A percentile compares a stretch with the other conserved stretches of the same genome.
These are phyloP conservation scores for Aurinia saxatilis DNA, from an alignment of 345 rosid genomes.

Conservation along the genomic window DNA sequence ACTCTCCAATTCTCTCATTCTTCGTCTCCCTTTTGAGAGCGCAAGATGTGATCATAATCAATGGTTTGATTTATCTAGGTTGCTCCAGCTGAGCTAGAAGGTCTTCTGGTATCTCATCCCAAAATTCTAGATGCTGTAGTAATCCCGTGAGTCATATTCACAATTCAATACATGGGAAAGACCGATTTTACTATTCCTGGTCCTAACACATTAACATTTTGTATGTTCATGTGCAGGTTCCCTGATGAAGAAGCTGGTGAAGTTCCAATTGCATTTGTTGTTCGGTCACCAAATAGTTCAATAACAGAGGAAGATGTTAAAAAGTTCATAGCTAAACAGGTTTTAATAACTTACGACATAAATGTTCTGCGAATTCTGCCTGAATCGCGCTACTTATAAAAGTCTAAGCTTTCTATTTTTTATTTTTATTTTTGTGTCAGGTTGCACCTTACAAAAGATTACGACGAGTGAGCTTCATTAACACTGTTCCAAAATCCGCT, in stretches of 20 bases:
- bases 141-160: slow-evolving; percentile 64
- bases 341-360: slow-evolving; percentile 13
- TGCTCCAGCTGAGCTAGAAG: slow-evolving; percentile 99
- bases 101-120: slow-evolving; percentile 81
- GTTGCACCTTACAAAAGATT: slow-evolving; percentile 82
- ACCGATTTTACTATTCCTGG: not conserved
- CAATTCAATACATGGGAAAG: not conserved
- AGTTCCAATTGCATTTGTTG: slow-evolving; percentile 84
- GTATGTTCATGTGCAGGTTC: slow-evolving; percentile 32
- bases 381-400: not conserved
- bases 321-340: slow-evolving; percentile 76
- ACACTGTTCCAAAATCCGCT: slow-evolving; percentile 63
- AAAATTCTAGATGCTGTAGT: slow-evolving; percentile 81
- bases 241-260: slow-evolving; percentile 96
- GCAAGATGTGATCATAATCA: not conserved
- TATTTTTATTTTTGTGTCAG: slow-evolving; percentile 32
- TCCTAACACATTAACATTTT: not conserved
- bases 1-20: not conserved
- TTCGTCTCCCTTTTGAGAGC: not conserved
- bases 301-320: slow-evolving; percentile 56
- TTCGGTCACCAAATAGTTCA: slow-evolving; percentile 55
- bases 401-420: too few relatives aligned
- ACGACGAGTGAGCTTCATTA: slow-evolving; percentile 55
- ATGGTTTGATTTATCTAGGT: slow-evolving; percentile 39
- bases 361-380: not conserved